These are phyloP conservation scores for Wickerhamiella occidentalis DNA, from an alignment of 805 yeast species.

Conservation along the genomic window DNA sequence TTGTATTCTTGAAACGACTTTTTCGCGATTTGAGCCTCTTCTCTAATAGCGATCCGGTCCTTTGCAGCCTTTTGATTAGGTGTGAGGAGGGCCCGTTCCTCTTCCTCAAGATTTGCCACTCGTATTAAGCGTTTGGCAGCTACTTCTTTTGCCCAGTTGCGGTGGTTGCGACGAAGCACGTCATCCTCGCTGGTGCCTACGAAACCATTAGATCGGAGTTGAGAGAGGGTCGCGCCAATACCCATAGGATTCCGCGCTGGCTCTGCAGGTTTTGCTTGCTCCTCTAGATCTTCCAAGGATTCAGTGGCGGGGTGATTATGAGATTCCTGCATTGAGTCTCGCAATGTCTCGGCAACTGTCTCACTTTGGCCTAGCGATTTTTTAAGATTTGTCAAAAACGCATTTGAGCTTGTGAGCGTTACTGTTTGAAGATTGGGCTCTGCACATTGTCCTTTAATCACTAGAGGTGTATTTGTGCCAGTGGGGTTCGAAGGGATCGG, in stretches of 20 bases:
- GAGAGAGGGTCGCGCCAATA: not conserved
- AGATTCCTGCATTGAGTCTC: not conserved
- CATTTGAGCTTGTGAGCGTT: not conserved
- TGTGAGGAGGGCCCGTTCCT: conserved; percentile 19
- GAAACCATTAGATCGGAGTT: not conserved
- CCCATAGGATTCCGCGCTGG: not conserved
- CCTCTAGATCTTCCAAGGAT: not conserved
- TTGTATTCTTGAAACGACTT: conserved; percentile 30
- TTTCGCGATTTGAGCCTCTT: conserved; percentile 25
- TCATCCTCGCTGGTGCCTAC: not conserved
- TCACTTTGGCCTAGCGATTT: not conserved
- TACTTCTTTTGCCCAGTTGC: conserved; percentile 14
- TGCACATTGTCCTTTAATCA: not conserved
- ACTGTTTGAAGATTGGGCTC: not conserved
- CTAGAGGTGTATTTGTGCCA: not conserved
- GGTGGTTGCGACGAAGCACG: not conserved
- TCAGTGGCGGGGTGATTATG: not conserved
- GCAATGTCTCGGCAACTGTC: not conserved
- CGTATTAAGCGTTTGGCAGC: conserved; percentile 17
- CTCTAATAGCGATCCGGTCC: conserved; percentile 15
- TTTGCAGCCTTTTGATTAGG: conserved; percentile 11
- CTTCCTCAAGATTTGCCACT: conserved; percentile 17
- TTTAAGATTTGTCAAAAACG: not conserved
- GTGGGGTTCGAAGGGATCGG: not conserved
- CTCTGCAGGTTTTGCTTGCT: not conserved